phyloP scores from a whole-genome alignment of 257 asterid genomes.

The Eucommia ulmoides region DNA sequence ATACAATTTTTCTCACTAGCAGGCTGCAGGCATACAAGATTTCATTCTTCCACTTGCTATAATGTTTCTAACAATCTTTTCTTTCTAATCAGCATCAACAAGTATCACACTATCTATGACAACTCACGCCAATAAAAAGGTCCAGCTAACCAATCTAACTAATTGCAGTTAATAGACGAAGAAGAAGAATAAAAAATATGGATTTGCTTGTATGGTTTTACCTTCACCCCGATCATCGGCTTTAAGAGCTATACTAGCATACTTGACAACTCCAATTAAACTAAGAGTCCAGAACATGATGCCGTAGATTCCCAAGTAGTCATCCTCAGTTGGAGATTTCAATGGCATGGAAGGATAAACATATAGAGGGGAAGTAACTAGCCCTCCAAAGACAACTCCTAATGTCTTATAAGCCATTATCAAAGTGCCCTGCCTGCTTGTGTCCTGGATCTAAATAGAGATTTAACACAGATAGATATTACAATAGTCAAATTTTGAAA shows the following conservation, averaged over 20 bases:
- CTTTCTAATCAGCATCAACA: too few species aligned
- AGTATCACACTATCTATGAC: too few species aligned
- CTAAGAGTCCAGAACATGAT: constrained; percentile 40
- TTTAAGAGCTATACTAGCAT: constrained; percentile 28
- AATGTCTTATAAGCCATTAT: constrained; percentile 33
- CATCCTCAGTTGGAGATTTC: constrained; percentile 28
- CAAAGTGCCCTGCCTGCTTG: constrained; percentile 14
- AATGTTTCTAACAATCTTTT: too few species aligned
- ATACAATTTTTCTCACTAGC: too few species aligned
- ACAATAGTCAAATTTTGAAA: too few species aligned
- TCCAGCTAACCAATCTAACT: too few species aligned
- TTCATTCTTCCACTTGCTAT: too few species aligned
- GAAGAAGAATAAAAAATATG: too few species aligned
- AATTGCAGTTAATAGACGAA: too few species aligned
- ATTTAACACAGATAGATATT: too few species aligned
- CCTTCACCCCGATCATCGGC: constrained; percentile 50
- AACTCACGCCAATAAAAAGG: too few species aligned
- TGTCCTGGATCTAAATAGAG: constrained; percentile 10
- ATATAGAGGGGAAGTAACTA: constrained; percentile 39
- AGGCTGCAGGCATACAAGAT: too few species aligned
- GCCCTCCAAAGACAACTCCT: constrained; percentile 42
- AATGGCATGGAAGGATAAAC: constrained; percentile 37
- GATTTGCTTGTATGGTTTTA: constrained; percentile 5
- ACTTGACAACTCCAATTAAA: constrained; percentile 33
- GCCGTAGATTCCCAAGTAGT: constrained; percentile 31